Evolutionary conservation across 108 stramenopile species (phyloP).

Genomic region (Nitzschia sp.): DNA sequence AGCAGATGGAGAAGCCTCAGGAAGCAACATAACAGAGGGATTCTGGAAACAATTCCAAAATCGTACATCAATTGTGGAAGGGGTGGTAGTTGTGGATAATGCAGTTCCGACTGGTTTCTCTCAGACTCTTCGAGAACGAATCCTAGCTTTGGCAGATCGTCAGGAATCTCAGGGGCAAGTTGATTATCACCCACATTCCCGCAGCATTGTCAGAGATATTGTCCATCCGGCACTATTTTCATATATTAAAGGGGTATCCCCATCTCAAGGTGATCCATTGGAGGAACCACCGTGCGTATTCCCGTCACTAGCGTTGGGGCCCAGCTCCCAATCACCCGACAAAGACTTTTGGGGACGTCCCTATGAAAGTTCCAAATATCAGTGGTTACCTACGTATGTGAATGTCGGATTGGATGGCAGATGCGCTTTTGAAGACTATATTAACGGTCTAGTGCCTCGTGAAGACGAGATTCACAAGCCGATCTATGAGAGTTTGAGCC

Average conservation of each 20-base stretch:
- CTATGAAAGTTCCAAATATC: constrained; percentile 20
- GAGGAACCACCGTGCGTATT: neutral
- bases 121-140: neutral
- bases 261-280: neutral
- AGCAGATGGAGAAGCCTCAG: too few relatives aligned
- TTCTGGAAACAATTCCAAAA: neutral
- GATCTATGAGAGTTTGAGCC: constrained; percentile 8
- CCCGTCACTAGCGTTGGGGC: neutral
- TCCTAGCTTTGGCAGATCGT: neutral
- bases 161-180: neutral
- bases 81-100: neutral
- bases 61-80: neutral
- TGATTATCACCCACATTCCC: constrained; percentile 25
- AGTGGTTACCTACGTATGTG: constrained; percentile 18
- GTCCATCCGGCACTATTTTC: constrained; percentile 30
- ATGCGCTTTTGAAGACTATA: constrained; percentile 18
- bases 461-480: neutral
- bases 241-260: neutral
- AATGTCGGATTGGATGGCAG: constrained; percentile 5
- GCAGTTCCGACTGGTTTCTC: neutral
- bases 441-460: constrained; percentile 27
- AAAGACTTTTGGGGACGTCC: constrained; percentile 20
- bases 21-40: too few relatives aligned
- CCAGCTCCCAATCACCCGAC: neutral
- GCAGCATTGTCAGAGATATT: constrained; percentile 9